These are phyloP conservation scores for Umbelopsis sp. DNA, from an alignment of 192 early-diverging fungal genomes.

Conservation along the genomic window DNA sequence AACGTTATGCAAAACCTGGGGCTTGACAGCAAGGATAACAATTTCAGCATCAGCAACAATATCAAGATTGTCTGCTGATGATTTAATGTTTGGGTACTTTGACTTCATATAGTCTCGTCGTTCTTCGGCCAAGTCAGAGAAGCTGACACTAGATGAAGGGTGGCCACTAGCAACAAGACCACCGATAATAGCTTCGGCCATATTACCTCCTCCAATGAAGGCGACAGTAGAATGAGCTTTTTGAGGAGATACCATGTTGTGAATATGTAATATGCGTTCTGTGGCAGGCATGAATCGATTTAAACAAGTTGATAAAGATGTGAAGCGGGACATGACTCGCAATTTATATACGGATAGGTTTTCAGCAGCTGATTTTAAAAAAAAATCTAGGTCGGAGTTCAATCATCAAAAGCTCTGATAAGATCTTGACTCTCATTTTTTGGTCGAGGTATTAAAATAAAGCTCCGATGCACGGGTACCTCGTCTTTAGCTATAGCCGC, in stretches of 20 bases:
- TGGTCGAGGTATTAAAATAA: conserved; percentile 12
- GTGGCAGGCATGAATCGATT: conserved; percentile 1
- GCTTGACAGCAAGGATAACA: conserved; percentile 89
- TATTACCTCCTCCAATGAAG: conserved; percentile 94
- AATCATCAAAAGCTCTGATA: neutral
- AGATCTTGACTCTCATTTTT: conserved; percentile 15
- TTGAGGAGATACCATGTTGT: conserved; percentile 16
- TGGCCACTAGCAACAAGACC: conserved; percentile 81
- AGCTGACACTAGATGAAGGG: conserved; percentile 64
- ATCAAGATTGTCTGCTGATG: conserved; percentile 60
- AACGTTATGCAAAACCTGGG: conserved; percentile 80
- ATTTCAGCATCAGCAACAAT: conserved; percentile 71
- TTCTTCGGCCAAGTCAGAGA: conserved; percentile 78
- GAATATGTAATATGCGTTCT: conserved; percentile 16
- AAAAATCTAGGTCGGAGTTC: neutral
- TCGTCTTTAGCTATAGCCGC: neutral
- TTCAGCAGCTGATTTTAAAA: neutral
- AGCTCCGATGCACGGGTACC: conserved; percentile 11
- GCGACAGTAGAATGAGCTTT: conserved; percentile 42
- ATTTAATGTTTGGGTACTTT: conserved; percentile 63
- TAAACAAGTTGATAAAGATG: neutral
- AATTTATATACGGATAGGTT: neutral
- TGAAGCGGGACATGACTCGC: neutral
- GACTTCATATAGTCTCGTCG: conserved; percentile 62
- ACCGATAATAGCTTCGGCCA: conserved; percentile 91